Percentiles rank a stretch among this genome's conserved stretches.
phyloP scores from a whole-genome alignment of 176 grass and related monocot genomes.

The Melocanna baccifera region DNA sequence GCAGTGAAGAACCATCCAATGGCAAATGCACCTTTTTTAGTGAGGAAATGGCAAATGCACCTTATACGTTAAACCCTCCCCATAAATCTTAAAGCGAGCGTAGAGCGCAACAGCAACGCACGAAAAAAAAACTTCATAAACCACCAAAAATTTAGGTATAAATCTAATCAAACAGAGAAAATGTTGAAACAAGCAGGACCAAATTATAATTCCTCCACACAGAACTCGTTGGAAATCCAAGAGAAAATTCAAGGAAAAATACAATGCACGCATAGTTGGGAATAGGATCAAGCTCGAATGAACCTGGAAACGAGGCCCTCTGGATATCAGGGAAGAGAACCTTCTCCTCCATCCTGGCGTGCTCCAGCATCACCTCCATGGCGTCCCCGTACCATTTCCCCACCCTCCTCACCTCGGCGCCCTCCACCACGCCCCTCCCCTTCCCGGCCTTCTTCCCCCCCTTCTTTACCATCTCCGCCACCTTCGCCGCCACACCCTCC shows the following conservation, averaged over 20 bases:
- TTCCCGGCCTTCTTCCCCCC: slow-evolving; percentile 58
- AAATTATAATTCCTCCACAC: not conserved
- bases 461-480: slow-evolving; percentile 61
- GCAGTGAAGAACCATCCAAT: not conserved
- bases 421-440: slow-evolving; percentile 31
- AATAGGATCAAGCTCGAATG: not conserved
- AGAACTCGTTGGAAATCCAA: not conserved
- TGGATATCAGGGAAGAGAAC: slow-evolving; percentile 81
- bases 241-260: not conserved
- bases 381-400: slow-evolving; percentile 69
- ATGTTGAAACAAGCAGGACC: not conserved
- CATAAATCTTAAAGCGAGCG: not conserved
- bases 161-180: not conserved
- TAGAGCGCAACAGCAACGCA: not conserved
- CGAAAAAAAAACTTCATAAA: not conserved
- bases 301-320: slow-evolving; percentile 66
- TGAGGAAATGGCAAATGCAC: not conserved
- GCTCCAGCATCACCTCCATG: slow-evolving; percentile 94
- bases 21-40: slow-evolving; percentile 5
- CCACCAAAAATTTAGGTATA: not conserved
- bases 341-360: slow-evolving; percentile 96
- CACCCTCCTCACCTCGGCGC: slow-evolving; percentile 65
- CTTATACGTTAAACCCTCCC: not conserved
- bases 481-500: slow-evolving; percentile 57
- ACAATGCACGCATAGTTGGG: not conserved